Evolutionary conservation across 768 basidiomycete species (phyloP), one percentile per base, ranked within the genome.

Genomic region (Termitomyces eurrhizus): DNA sequence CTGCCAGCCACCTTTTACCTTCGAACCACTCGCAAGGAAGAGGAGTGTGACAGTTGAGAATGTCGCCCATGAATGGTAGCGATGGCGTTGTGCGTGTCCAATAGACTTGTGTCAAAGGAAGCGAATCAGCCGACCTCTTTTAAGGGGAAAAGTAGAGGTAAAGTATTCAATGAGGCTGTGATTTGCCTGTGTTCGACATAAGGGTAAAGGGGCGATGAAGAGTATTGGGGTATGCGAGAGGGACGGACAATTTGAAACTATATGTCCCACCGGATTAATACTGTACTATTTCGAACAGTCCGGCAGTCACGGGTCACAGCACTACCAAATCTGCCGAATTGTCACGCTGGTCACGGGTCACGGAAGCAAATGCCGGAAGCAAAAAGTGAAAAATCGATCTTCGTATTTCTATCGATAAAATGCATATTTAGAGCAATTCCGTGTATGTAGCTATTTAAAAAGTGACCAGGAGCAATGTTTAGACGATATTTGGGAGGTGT

Each of bases 141-240:
- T 14, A n/a, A 54, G 36, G 64, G 45, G 1, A 52, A 65, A 64
- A 4, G 64, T 64, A 54, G 62, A 67, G 2, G 66, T 62, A 26
- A 64, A 67, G 24, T 64, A 66, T 52, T 68, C 65, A 33, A 68
- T 66, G 29, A 63, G 63, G 52, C 57, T 58, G 58, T 64, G 66
- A 24, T 16, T 45, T 1, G 64, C 53, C 44, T 66, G 67, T 35
- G 64, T 51, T 6, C 33, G 62, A 5, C 67, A 51, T 63, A 66
- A 1, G 64, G 59, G 24, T 60, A 60, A 33, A 63, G 35, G 2
- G 64, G 63, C 29, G 65, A 66, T 1, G 39, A 37, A n/a, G 60
- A 60, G 37, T 68, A 35, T 68, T 68, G 14, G 67, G 67, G 37
- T 68, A 68, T 33, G 65, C 56, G 2, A 66, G 46, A 18, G 65